Base-by-base conservation (phyloP, 2,329 filamentous ascomycete genomes). In the Cordyceps javanica region DNA sequence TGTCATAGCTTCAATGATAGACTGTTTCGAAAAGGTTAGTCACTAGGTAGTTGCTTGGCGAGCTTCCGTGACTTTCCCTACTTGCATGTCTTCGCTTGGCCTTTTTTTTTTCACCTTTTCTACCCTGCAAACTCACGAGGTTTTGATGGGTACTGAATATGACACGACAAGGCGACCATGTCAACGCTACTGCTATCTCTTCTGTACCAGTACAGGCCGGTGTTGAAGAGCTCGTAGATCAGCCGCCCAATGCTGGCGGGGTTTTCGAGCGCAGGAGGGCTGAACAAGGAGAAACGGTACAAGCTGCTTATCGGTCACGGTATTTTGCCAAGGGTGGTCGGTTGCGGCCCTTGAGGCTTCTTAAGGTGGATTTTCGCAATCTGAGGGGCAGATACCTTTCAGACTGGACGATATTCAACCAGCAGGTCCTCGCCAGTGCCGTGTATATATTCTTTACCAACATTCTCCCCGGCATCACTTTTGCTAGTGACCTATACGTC, bases 371-470 rank as follows among this genome's bases (percentile, higher is more conserved):
- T 64, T 62, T 77, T 2, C 44, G 65, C 36, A 81, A 78, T 57
- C 64, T 83, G 41, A 73, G 71, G 25, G 59, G 65, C 23, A 70
- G 80, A 62, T 83, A 78, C 64, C 50, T 72, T 2, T 82, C 79
- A 2, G 80, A 83, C 63, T 83, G 80, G 81, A 73, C 70, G 5
- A 62, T 79, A 23, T 87, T 88, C 68, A 87, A 87, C 64, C 85
- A 87, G 64, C 71, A 86, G 39, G 73, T 87, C 7, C 70, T 87
- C 55, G 83, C 84, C 25, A 85, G 82, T 64, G 80, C 83, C 1
- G 77, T 87, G 30, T 86, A 85, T 68, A 77, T 87, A 60, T 87
- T 86, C 73, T 87, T 87, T 66, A 86, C 83, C 28, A 87, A 87
- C 65, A 73, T 87, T 6, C 69, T 88, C 11, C 85, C 85, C 0